Evolutionary conservation across 768 basidiomycete species (phyloP).

Genomic region (Calocera cornea): DNA sequence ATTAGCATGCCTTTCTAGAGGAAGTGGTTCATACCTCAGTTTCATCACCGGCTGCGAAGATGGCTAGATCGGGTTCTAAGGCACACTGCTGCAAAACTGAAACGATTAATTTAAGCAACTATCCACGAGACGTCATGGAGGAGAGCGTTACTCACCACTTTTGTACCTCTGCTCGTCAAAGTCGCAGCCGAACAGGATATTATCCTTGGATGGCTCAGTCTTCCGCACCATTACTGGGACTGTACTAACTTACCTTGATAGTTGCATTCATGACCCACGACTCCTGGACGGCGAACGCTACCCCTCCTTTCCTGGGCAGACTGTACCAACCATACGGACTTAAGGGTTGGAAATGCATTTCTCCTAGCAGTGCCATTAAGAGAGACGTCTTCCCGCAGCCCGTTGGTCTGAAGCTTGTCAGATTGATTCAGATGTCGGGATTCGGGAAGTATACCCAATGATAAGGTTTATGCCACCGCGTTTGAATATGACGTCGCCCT

Average conservation of each 20-base stretch:
- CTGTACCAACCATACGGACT: conserved; percentile 46
- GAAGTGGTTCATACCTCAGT: conserved; percentile 33
- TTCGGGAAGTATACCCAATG: conserved; percentile 15
- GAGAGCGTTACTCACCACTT: conserved; percentile 20
- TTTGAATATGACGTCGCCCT: conserved; percentile 24
- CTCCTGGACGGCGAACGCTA: conserved; percentile 74
- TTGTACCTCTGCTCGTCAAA: conserved; percentile 34
- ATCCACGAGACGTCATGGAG: neutral
- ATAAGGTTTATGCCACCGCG: conserved; percentile 27
- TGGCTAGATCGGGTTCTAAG: conserved; percentile 33
- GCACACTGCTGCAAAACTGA: conserved; percentile 31
- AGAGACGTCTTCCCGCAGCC: conserved; percentile 19
- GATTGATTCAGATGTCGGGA: neutral
- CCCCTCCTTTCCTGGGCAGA: conserved; percentile 51
- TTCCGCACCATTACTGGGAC: no score
- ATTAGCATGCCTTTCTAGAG: neutral
- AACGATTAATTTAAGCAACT: neutral
- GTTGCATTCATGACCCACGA: conserved; percentile 78
- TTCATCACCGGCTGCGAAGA: conserved; percentile 46
- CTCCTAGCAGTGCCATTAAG: conserved; percentile 26
- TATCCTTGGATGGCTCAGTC: conserved; percentile 33
- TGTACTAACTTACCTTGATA: conserved; percentile 43
- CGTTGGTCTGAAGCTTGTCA: conserved; percentile 16
- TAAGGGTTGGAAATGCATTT: conserved; percentile 27
- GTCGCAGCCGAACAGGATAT: conserved; percentile 36